phyloP scores from a whole-genome alignment of 108 stramenopile species.

The Fistulifera solaris region DNA sequence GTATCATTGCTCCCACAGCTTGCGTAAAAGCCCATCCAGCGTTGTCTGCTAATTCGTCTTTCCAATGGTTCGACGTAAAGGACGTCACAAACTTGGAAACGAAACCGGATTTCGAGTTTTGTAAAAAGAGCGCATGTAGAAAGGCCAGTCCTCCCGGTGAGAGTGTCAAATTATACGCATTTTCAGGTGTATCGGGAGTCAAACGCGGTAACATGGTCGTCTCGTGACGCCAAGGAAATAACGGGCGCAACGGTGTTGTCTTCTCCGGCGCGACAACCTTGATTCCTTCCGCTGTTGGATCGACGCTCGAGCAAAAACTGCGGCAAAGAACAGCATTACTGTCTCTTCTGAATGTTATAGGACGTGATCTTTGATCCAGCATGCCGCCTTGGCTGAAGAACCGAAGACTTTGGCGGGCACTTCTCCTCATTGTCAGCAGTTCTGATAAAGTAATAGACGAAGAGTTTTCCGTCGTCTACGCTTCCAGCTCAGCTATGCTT shows the following conservation, averaged over 20 bases:
- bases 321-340: neutral
- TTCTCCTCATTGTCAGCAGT: too few relatives aligned
- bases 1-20: slow-evolving; percentile 15
- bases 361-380: too few relatives aligned
- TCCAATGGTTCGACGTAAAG: slow-evolving; percentile 11
- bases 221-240: slow-evolving; percentile 26
- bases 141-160: neutral
- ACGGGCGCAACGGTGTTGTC: neutral
- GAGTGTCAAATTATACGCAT: slow-evolving; percentile 1
- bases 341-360: too few relatives aligned
- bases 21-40: slow-evolving; percentile 12
- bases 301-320: neutral
- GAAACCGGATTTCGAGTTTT: neutral
- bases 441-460: too few relatives aligned
- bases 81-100: neutral
- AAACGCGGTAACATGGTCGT: slow-evolving; percentile 10
- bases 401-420: too few relatives aligned
- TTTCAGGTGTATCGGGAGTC: slow-evolving; percentile 7
- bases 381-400: too few relatives aligned
- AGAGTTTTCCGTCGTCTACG: too few relatives aligned
- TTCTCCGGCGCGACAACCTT: neutral
- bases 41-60: slow-evolving; percentile 15
- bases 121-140: neutral
- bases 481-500: too few relatives aligned
- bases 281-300: neutral